Percentiles rank a stretch among this genome's conserved stretches.
Evolutionary conservation across 2,329 filamentous ascomycete species (phyloP).

Genomic region (Pseudogymnoascus sp.): DNA sequence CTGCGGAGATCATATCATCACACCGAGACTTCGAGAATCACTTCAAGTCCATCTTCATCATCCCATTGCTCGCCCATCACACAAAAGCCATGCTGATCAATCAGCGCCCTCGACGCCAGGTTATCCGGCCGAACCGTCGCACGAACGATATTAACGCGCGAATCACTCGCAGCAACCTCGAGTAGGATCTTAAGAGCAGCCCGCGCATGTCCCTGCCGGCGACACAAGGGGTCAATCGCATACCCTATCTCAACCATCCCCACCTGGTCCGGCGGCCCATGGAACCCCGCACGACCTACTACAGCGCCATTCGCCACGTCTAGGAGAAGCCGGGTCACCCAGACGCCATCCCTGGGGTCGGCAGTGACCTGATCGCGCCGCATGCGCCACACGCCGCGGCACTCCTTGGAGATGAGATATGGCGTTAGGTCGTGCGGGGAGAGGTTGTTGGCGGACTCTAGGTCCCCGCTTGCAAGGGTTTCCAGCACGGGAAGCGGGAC

Average conservation of each 20-base stretch:
- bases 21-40: slow-evolving; percentile 52
- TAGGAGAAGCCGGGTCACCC: not conserved
- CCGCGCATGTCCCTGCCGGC: slow-evolving; percentile 8
- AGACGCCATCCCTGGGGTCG: not conserved
- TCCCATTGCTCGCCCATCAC: slow-evolving; percentile 47
- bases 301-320: not conserved
- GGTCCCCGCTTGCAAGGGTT: not conserved
- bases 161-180: not conserved
- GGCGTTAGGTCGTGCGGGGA: not conserved
- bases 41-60: slow-evolving; percentile 62
- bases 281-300: slow-evolving; percentile 7
- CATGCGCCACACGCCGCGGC: not conserved
- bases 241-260: slow-evolving; percentile 11
- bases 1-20: not conserved
- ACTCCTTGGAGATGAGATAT: not conserved
- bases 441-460: not conserved
- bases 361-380: not conserved
- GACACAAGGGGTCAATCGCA: not conserved
- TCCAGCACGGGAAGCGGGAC: not conserved
- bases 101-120: not conserved
- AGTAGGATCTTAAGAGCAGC: slow-evolving; percentile 9
- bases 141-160: not conserved
- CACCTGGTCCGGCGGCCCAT: slow-evolving; percentile 6
- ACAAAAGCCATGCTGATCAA: not conserved
- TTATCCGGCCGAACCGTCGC: not conserved